Evolutionary conservation across 2,329 filamentous ascomycete genomes (phyloP).

Genomic region (Xylariomycetidae sp.): DNA sequence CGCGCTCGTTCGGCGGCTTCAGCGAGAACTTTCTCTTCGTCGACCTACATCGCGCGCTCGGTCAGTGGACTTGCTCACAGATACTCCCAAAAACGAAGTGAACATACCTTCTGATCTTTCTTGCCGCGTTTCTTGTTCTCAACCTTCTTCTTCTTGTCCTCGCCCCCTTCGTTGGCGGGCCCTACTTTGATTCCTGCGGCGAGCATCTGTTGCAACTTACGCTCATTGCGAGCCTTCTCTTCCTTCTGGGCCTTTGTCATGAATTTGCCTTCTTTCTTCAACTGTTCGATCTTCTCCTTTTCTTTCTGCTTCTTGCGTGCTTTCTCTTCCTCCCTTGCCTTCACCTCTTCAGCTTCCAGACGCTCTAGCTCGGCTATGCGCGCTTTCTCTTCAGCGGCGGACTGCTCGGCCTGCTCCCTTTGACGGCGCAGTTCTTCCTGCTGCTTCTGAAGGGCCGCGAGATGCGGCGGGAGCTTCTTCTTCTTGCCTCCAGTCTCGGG

Average conservation of each 20-base stretch:
- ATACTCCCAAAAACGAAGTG: not conserved
- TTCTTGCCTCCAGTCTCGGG: conserved; percentile 57
- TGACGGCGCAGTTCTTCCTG: conserved; percentile 67
- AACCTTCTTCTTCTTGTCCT: conserved; percentile 71
- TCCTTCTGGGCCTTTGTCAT: conserved; percentile 81
- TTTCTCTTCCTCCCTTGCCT: conserved; percentile 66
- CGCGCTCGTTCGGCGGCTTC: conserved; percentile 71
- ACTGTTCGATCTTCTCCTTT: conserved; percentile 78
- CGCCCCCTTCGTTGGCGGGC: conserved; percentile 43
- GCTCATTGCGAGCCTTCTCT: conserved; percentile 71
- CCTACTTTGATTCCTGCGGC: conserved; percentile 70
- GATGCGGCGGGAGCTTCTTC: conserved; percentile 80
- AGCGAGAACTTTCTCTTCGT: conserved; percentile 72
- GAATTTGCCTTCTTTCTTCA: conserved; percentile 83
- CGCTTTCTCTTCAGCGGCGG: conserved; percentile 57
- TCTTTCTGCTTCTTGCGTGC: conserved; percentile 78
- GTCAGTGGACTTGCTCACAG: conserved; percentile 8
- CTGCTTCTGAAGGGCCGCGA: conserved; percentile 71
- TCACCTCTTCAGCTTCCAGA: conserved; percentile 58
- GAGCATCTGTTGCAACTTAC: conserved; percentile 79
- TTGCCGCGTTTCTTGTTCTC: conserved; percentile 71
- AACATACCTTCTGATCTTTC: conserved; percentile 44
- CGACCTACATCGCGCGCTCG: conserved; percentile 53
- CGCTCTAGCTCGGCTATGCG: conserved; percentile 61
- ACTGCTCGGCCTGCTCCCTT: conserved; percentile 57